Evolutionary conservation across 208 protist genomes (phyloP).

Genomic region (Sergeia podlipaevii): DNA sequence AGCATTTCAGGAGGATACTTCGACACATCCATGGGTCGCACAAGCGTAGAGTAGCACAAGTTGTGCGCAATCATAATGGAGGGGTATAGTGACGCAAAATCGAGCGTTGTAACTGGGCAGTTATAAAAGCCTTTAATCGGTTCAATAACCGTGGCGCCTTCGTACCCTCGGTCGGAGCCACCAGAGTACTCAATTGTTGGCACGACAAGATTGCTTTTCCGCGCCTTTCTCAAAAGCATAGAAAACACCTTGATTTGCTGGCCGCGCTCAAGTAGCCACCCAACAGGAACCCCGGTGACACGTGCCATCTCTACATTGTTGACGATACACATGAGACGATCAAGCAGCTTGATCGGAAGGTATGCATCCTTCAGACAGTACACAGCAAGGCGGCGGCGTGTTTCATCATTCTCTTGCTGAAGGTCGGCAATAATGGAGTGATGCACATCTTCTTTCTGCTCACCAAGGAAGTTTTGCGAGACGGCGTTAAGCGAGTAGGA

Average conservation of each 20-base stretch:
- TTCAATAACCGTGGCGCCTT: constrained; percentile 99
- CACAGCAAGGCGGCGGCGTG: constrained; percentile 96
- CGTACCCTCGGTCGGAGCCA: constrained; percentile 78
- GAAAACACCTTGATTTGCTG: constrained; percentile 99
- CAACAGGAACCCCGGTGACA: constrained; percentile 98
- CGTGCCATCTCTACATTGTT: constrained; percentile 99
- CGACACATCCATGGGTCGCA: constrained; percentile 69
- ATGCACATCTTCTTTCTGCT: constrained; percentile 99
- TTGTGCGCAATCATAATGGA: constrained; percentile 99
- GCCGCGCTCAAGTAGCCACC: constrained; percentile 96
- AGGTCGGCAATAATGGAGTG: constrained; percentile 98
- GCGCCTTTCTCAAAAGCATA: constrained; percentile 88
- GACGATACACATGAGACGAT: constrained; percentile 98
- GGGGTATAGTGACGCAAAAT: constrained; percentile 99
- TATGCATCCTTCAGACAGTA: constrained; percentile 99
- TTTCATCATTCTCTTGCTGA: constrained; percentile 95
- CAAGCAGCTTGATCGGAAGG: constrained; percentile 96
- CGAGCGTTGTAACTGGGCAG: constrained; percentile 98
- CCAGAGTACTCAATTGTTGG: constrained; percentile 73
- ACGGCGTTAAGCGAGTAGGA: constrained; percentile 99
- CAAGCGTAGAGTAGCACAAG: constrained; percentile 98
- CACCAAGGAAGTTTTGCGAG: constrained; percentile 97
- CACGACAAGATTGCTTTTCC: constrained; percentile 75
- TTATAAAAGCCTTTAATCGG: constrained; percentile 96
- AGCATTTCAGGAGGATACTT: constrained; percentile 81